These are phyloP conservation scores for Arthrinium phaeospermum DNA, from an alignment of 2,329 filamentous ascomycete genomes.

Conservation along the genomic window DNA sequence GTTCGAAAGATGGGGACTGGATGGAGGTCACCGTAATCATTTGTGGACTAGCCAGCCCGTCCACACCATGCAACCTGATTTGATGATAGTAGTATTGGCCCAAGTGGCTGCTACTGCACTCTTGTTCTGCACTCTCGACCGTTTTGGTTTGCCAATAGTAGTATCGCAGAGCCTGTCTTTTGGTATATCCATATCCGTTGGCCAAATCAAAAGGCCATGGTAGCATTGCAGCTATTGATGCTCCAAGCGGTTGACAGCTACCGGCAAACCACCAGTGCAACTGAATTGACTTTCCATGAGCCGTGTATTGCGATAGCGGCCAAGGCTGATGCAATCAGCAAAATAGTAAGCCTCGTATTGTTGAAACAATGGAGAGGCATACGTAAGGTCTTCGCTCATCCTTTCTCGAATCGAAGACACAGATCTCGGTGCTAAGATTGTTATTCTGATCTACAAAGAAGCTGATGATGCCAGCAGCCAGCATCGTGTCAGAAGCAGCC, in stretches of 20 bases:
- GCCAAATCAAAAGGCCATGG: background rate
- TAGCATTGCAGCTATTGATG: conserved; percentile 3
- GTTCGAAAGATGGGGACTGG: background rate
- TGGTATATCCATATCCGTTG: background rate
- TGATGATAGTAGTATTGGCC: background rate
- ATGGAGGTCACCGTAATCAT: background rate
- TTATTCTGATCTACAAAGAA: background rate
- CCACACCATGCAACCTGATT: background rate
- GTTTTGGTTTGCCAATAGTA: conserved; percentile 1
- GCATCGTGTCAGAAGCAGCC: too few species aligned
- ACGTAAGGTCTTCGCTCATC: background rate
- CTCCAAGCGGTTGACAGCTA: background rate
- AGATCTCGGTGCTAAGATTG: background rate
- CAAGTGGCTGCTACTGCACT: background rate
- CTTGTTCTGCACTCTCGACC: background rate
- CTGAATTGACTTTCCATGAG: background rate
- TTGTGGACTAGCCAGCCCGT: conserved; percentile 3
- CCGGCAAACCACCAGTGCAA: too few species aligned
- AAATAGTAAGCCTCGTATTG: background rate
- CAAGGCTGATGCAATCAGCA: background rate
- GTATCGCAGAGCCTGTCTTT: background rate
- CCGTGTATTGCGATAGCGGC: background rate
- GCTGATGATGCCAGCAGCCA: background rate
- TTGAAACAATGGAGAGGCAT: conserved; percentile 12
- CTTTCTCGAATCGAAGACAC: background rate